A percentile compares a stretch with the other conserved stretches of the same genome.
Evolutionary conservation across 177 flowering plant species (phyloP).

Genomic region (Tripterygium wilfordii): DNA sequence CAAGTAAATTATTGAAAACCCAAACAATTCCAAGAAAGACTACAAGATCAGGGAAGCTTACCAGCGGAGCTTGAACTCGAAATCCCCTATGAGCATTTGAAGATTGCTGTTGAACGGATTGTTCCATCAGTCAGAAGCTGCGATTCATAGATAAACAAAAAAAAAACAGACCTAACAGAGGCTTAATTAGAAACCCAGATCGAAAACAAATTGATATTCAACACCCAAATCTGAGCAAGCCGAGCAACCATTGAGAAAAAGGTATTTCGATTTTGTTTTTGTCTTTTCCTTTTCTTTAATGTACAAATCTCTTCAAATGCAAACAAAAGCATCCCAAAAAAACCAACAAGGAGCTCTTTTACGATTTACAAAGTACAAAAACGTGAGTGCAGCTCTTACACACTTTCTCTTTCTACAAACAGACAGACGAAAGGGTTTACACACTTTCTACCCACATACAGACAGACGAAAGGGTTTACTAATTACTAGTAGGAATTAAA

Average conservation of each 20-base stretch:
- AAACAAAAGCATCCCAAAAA: constrained; percentile 15
- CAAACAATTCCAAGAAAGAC: too few species aligned
- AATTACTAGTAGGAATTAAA: too few species aligned
- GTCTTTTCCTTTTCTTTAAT: not conserved
- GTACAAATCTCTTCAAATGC: constrained; percentile 26
- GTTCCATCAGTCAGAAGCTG: constrained; percentile 40
- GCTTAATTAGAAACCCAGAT: constrained; percentile 10
- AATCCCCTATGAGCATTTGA: constrained; percentile 53
- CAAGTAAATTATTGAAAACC: too few species aligned
- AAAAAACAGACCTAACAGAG: constrained; percentile 7
- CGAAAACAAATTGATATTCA: constrained; percentile 3
- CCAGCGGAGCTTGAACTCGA: constrained; percentile 86
- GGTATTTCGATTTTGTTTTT: not conserved
- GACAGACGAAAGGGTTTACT: too few species aligned
- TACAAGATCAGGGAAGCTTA: constrained; percentile 22
- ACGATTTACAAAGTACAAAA: constrained; percentile 11
- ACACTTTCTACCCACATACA: too few species aligned
- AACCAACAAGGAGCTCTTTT: constrained; percentile 4
- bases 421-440: too few species aligned
- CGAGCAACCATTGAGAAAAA: not conserved
- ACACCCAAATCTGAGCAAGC: constrained; percentile 21
- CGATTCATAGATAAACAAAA: constrained; percentile 19
- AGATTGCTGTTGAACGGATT: constrained; percentile 31
- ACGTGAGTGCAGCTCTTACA: constrained; percentile 8
- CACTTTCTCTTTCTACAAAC: constrained; percentile 7